These are phyloP conservation scores for Ogataea salicorniae DNA, from an alignment of 805 yeast species.

Conservation along the genomic window DNA sequence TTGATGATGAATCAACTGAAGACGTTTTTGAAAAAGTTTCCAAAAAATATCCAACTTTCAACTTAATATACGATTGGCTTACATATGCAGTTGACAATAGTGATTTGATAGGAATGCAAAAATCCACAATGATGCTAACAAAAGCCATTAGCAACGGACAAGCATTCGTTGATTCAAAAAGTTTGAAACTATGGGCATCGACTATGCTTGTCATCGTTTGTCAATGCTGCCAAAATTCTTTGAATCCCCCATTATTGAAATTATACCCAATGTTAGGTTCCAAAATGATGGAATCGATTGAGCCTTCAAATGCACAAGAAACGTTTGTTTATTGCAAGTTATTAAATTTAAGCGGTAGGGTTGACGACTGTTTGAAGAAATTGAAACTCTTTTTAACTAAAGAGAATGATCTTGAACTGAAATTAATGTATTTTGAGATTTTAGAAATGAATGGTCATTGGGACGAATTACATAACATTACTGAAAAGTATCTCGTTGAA, in stretches of 20 bases:
- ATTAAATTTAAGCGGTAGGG: constrained; percentile 33
- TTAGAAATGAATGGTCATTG: constrained; percentile 39
- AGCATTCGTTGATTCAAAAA: constrained; percentile 26
- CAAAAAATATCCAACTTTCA: constrained; percentile 49
- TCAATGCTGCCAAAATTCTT: constrained; percentile 28
- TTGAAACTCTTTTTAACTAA: constrained; percentile 31
- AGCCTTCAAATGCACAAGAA: constrained; percentile 52
- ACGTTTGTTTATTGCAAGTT: constrained; percentile 53
- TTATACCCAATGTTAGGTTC: constrained; percentile 59
- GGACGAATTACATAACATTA: constrained; percentile 37
- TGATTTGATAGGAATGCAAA: constrained; percentile 50
- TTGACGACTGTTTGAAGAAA: constrained; percentile 30
- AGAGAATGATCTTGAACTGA: constrained; percentile 57
- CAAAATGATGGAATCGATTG: constrained; percentile 45
- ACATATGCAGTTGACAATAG: constrained; percentile 41
- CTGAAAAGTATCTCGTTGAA: constrained; percentile 38
- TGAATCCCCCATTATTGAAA: constrained; percentile 39
- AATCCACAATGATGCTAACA: constrained; percentile 43
- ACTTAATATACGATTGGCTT: constrained; percentile 53
- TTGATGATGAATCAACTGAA: constrained; percentile 33
- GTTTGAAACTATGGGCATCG: constrained; percentile 50
- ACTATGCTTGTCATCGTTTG: constrained; percentile 43
- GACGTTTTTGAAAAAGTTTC: constrained; percentile 54
- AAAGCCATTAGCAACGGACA: constrained; percentile 22
- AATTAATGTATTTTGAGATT: constrained; percentile 46